Conservation (phyloP, 2,329 filamentous ascomycete species). For the Davidsoniella eucalypti region DNA sequence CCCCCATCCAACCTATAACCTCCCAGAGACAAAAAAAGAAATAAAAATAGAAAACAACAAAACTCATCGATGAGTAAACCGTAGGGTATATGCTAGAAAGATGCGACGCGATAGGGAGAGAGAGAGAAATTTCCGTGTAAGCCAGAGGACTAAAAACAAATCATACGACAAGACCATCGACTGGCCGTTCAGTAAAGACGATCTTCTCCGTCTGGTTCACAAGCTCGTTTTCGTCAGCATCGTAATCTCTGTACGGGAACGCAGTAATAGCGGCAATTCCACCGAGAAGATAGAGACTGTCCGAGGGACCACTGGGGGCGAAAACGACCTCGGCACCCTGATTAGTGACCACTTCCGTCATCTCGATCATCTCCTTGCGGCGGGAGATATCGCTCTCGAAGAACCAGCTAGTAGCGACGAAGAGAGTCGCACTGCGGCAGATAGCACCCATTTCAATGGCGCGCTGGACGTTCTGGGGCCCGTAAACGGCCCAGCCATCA, state of each 20-base stretch:
- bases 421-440: slow-evolving; percentile 63
- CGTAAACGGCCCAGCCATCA: slow-evolving; percentile 84
- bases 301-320: slow-evolving; percentile 40
- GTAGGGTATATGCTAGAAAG: too few relatives aligned
- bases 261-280: slow-evolving; percentile 82
- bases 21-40: neutral
- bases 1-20: neutral
- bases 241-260: slow-evolving; percentile 70
- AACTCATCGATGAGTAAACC: too few relatives aligned
- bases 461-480: slow-evolving; percentile 60
- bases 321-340: slow-evolving; percentile 57
- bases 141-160: neutral
- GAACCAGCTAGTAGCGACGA: slow-evolving; percentile 81
- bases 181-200: slow-evolving; percentile 8
- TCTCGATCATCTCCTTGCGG: slow-evolving; percentile 61
- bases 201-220: slow-evolving; percentile 1
- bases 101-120: too few relatives aligned
- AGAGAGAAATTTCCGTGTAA: too few relatives aligned
- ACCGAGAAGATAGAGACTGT: slow-evolving; percentile 68
- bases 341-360: slow-evolving; percentile 77
- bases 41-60: too few relatives aligned
- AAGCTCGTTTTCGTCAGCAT: slow-evolving; percentile 25
- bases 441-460: slow-evolving; percentile 81
- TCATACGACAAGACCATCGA: slow-evolving; percentile 12
- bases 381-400: slow-evolving; percentile 62